phyloP scores from a whole-genome alignment of 1,284 basidiomycete genomes.

The Anthracocystis walkeri region DNA sequence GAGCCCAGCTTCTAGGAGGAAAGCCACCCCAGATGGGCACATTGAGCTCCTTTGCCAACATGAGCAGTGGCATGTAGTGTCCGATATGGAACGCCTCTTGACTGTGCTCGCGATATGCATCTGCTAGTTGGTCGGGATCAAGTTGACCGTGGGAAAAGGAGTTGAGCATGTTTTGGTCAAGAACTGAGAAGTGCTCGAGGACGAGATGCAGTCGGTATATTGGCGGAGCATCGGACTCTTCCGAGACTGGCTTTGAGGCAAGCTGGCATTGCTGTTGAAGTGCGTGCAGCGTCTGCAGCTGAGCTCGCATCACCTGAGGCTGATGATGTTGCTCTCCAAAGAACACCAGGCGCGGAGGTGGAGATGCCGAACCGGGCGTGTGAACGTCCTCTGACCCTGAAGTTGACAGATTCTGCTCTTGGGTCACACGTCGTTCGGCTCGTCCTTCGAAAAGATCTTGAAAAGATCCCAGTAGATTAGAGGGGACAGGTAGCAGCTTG shows the following conservation, averaged over 20 bases:
- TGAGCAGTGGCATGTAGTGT: conserved; percentile 57
- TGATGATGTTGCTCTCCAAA: conserved; percentile 65
- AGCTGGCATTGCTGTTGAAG: conserved; percentile 33
- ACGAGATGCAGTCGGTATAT: conserved; percentile 50
- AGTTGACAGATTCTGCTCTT: neutral
- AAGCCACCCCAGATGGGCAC: conserved; percentile 62
- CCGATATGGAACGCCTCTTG: conserved; percentile 52
- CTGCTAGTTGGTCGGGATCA: conserved; percentile 26
- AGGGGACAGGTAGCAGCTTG: conserved; percentile 32
- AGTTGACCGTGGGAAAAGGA: conserved; percentile 27
- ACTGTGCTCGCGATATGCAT: conserved; percentile 32
- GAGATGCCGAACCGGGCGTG: neutral
- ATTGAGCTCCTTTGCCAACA: conserved; percentile 52
- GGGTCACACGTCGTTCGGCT: neutral
- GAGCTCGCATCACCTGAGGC: conserved; percentile 52
- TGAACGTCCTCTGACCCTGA: neutral
- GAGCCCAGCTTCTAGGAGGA: conserved; percentile 57
- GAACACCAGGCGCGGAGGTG: conserved; percentile 48
- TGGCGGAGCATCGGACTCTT: neutral
- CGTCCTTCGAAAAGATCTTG: conserved; percentile 12
- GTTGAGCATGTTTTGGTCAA: conserved; percentile 54
- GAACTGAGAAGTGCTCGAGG: conserved; percentile 57
- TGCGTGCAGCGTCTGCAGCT: conserved; percentile 49
- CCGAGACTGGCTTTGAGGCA: neutral
- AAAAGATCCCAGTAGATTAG: conserved; percentile 38